phyloP scores from a whole-genome alignment of 192 early-diverging fungal species.

The Diversispora eburnea region DNA sequence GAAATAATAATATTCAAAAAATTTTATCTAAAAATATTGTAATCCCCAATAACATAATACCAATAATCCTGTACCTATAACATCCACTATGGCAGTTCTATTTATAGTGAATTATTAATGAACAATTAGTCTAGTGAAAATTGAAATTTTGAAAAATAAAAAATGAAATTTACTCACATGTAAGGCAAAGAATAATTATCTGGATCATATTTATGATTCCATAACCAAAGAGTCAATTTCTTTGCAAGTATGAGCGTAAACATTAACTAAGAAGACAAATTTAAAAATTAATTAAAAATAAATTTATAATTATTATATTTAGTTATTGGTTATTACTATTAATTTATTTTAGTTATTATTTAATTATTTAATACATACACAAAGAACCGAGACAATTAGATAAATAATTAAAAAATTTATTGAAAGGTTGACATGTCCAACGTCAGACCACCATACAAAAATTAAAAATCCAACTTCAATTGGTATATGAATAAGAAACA shows the following conservation, averaged over 20 bases:
- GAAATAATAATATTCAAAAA: too few relatives aligned
- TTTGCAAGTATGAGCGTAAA: conserved; percentile 56
- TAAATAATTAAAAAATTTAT: conserved; percentile 49
- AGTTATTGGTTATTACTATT: not conserved
- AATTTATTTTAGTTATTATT: conserved; percentile 21
- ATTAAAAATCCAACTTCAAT: conserved; percentile 61
- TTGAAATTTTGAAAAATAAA: not conserved
- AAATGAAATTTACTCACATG: conserved; percentile 44
- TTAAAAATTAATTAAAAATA: conserved; percentile 4
- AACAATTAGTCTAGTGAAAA: not conserved
- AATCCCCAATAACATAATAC: conserved; percentile 35
- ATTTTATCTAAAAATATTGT: not conserved
- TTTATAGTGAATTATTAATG: conserved; percentile 18
- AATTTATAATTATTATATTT: conserved; percentile 27
- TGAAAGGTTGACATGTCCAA: conserved; percentile 43
- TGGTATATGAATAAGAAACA: conserved; percentile 68
- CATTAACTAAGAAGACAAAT: conserved; percentile 47
- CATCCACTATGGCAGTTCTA: conserved; percentile 70
- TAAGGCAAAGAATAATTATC: conserved; percentile 68
- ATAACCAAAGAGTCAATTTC: conserved; percentile 53
- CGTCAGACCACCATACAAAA: conserved; percentile 45
- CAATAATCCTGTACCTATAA: conserved; percentile 61
- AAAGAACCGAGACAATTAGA: conserved; percentile 52
- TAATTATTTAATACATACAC: conserved; percentile 42
- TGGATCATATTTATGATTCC: conserved; percentile 72